Percentiles rank a stretch among this genome's conserved stretches.
phyloP scores from a whole-genome alignment of 2,329 filamentous ascomycete genomes.

The Xylaria sp. region DNA sequence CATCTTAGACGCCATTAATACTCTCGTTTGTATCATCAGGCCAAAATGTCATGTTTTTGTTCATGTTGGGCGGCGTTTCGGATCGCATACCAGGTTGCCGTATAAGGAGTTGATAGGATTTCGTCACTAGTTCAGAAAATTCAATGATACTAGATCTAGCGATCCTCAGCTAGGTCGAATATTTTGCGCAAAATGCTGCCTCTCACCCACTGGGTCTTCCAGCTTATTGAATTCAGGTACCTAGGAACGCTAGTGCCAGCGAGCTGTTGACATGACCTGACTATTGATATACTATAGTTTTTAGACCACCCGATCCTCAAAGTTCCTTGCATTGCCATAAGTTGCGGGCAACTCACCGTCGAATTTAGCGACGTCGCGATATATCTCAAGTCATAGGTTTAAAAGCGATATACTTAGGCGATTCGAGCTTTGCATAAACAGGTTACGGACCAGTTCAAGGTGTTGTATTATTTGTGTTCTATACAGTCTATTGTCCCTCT shows the following conservation, averaged over 20 bases:
- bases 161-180: slow-evolving; percentile 23
- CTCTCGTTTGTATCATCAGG: slow-evolving; percentile 48
- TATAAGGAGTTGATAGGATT: slow-evolving; percentile 44
- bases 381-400: neutral
- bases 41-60: slow-evolving; percentile 43
- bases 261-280: too few species aligned
- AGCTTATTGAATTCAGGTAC: slow-evolving; percentile 11
- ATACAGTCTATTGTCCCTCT: slow-evolving; percentile 18
- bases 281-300: too few species aligned
- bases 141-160: slow-evolving; percentile 36
- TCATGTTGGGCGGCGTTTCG: slow-evolving; percentile 47
- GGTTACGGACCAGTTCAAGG: neutral
- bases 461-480: slow-evolving; percentile 1
- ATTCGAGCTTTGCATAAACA: neutral
- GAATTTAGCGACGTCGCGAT: too few species aligned
- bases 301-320: too few species aligned
- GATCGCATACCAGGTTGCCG: slow-evolving; percentile 47
- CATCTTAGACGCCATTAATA: slow-evolving; percentile 55
- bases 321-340: too few species aligned
- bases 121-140: slow-evolving; percentile 38
- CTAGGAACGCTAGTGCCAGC: neutral
- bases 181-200: slow-evolving; percentile 17
- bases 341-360: too few species aligned
- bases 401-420: neutral
- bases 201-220: slow-evolving; percentile 3